A percentile compares a stretch with the other conserved stretches of the same genome.
phyloP scores from a whole-genome alignment of 768 basidiomycete species.

The Ramaria sp. region DNA sequence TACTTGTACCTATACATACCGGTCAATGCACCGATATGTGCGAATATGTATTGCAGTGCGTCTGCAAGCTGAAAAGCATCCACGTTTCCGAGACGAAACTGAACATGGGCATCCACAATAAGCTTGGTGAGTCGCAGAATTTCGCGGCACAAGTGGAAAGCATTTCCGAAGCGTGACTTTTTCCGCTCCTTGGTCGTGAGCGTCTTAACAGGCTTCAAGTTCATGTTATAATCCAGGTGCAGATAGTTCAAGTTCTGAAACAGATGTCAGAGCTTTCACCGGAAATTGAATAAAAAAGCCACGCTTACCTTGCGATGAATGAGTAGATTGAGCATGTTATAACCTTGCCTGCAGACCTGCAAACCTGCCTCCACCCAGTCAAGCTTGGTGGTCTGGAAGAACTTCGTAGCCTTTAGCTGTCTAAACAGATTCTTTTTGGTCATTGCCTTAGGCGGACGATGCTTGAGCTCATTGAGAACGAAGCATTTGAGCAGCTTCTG shows the following conservation, averaged over 20 bases:
- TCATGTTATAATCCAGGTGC: constrained; percentile 97
- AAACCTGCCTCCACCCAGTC: constrained; percentile 99
- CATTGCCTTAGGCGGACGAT: constrained; percentile 89
- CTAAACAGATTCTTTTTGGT: constrained; percentile 96
- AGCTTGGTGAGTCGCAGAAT: constrained; percentile 96
- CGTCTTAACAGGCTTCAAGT: constrained; percentile 95
- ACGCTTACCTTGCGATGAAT: constrained; percentile 86
- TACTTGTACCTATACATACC: constrained; percentile 99
- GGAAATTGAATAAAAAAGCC: neutral
- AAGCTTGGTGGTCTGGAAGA: constrained; percentile 95
- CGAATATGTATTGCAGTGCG: constrained; percentile 95
- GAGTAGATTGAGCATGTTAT: constrained; percentile 97
- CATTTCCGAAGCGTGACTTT: constrained; percentile 99
- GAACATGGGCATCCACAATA: constrained; percentile 97
- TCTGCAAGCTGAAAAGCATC: constrained; percentile 99
- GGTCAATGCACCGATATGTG: constrained; percentile 93
- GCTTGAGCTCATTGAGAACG: constrained; percentile 89
- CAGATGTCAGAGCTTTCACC: neutral
- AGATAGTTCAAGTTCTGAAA: constrained; percentile 80
- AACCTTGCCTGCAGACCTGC: constrained; percentile 97
- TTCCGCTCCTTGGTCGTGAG: constrained; percentile 98
- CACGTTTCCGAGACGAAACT: constrained; percentile 95
- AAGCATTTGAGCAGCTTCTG: constrained; percentile 95
- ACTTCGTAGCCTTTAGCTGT: constrained; percentile 96
- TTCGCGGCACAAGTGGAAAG: constrained; percentile 96